Base-by-base conservation (phyloP, 73 alveolate genomes). In the Uronychia setigera region DNA sequence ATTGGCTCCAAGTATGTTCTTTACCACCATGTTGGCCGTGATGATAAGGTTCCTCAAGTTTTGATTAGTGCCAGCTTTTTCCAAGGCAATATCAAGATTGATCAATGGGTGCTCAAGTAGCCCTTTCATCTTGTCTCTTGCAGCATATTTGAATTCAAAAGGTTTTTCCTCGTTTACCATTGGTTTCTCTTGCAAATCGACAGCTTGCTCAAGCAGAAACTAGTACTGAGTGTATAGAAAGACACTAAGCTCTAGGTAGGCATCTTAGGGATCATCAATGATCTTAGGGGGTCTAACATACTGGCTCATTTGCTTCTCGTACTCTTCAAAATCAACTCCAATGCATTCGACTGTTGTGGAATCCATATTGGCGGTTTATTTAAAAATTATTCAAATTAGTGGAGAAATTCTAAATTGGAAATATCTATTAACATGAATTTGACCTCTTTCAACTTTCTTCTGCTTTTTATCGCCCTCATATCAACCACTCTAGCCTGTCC, bases 1-100 rank as follows among this genome's bases (percentile, higher is more conserved):
- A 77, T 94, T 94, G 27, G 87, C 92, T 27, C 98, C 99, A 33
- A 96, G 80, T 29, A 88, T 78, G 35, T 81, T 86, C 81, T 94
- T 86, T 26, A 74, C 33, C 27, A 58, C 58, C 28, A 67, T 80
- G 28, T 82, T 60, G 0, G 78, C 83, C 19, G 58, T 28, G 28
- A 32, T 58, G 46, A 9, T 74, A 1, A 75, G 29, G 0, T 19
- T 57, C 1, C 31, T 26, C n/a, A n/a, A n/a, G n/a, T n/a, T n/a
- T 31, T 31, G 14, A 26, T 28, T 60, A 25, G 57, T 60, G 26
- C 14, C 5, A 9, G 57, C 32, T 26, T 35, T 14, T 11, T 31
- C 46, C 27, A n/a, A 31, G n/a, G 81, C n/a, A 11, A 59, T 31
- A 31, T 74, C 89, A 25, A 82, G 1, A 9, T 74, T 27, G 26